Base-by-base conservation (phyloP, 441 rosid species). In the Mallotus repandus region DNA sequence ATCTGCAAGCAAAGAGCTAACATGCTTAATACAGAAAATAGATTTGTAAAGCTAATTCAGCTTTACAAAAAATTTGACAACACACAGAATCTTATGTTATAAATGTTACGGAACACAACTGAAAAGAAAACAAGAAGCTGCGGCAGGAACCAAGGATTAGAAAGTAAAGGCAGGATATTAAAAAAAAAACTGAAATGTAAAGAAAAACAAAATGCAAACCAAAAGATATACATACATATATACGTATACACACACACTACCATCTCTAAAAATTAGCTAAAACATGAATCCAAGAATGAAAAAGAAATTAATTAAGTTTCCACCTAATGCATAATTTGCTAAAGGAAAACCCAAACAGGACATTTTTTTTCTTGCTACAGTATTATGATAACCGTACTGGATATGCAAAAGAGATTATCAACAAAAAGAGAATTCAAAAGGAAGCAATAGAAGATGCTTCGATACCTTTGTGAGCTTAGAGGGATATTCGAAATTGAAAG, bases 401-500 rank as follows among this genome's bases (percentile, higher is more conserved):
- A 66, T 12, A 61, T 14, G 65, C 7, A 22, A 61, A 32, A 35
- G 11, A 13, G 9, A 14, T 35, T 1, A 61, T 15, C 7, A 15
- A 61, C 5, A 4, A 1, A 4, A n/a, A 41, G 66, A 62, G 48
- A 62, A 10, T 13, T 38, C 4, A 15, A 15, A 50, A 53, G 61
- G 60, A 43, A 67, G 70, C 46, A 52, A 25, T 18, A 16, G 63
- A 52, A 25, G 22, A 54, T 52, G 45, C 29, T 49, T 18, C 35
- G 78, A 32, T 64, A 96, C 99, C 98, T 88, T 16, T 79, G 45
- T 29, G 99, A 96, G 58, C 2, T 9, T 45, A 11, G 68, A 12
- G 96, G 94, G 69, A 96, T 71, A 75, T 96, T 96, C 57, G 99
- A 93, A 69, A 96, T 85, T 2, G 99, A 88, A 68, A 96, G 97